Conservation (phyloP, 2,329 filamentous ascomycete genomes). For the Coccinonectria pachysandricola region DNA sequence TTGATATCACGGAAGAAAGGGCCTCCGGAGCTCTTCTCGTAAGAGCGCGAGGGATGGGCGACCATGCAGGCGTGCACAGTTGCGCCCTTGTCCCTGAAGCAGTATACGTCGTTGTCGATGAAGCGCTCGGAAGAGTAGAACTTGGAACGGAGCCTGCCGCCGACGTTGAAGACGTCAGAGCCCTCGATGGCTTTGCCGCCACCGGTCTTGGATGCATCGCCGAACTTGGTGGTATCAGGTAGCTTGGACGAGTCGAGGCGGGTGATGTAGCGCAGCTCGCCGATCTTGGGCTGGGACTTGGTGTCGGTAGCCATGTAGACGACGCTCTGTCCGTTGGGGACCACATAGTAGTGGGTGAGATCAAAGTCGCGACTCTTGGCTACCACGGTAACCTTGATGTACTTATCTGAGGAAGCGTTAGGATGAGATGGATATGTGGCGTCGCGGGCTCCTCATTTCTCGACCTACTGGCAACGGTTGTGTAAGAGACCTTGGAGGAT, state of each 20-base stretch:
- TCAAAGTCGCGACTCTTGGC: conserved; percentile 33
- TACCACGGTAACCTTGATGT: conserved; percentile 52
- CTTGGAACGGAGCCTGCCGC: conserved; percentile 55
- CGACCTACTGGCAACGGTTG: conserved; percentile 21
- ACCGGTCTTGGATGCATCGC: conserved; percentile 43
- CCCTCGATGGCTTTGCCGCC: conserved; percentile 46
- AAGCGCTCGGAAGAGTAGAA: conserved; percentile 62
- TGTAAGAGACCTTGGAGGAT: conserved; percentile 42
- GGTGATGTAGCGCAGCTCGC: conserved; percentile 55
- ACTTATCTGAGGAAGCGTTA: conserved; percentile 21
- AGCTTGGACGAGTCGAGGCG: conserved; percentile 42
- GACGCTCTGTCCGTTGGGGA: conserved; percentile 47
- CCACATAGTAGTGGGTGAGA: conserved; percentile 54
- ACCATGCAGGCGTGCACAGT: conserved; percentile 51
- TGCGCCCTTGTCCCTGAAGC: conserved; percentile 39
- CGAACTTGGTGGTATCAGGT: conserved; percentile 43
- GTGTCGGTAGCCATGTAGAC: conserved; percentile 55
- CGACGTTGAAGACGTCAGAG: conserved; percentile 47
- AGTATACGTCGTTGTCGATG: conserved; percentile 57
- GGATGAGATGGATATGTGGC: not conserved
- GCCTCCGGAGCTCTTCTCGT: conserved; percentile 53
- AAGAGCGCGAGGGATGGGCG: conserved; percentile 31
- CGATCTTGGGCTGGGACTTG: conserved; percentile 42
- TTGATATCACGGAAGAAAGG: conserved; percentile 59
- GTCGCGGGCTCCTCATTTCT: not conserved